A percentile compares a stretch with the other conserved stretches of the same genome.
Conservation (phyloP, 768 basidiomycete genomes). For the Chalciporus chontae region DNA sequence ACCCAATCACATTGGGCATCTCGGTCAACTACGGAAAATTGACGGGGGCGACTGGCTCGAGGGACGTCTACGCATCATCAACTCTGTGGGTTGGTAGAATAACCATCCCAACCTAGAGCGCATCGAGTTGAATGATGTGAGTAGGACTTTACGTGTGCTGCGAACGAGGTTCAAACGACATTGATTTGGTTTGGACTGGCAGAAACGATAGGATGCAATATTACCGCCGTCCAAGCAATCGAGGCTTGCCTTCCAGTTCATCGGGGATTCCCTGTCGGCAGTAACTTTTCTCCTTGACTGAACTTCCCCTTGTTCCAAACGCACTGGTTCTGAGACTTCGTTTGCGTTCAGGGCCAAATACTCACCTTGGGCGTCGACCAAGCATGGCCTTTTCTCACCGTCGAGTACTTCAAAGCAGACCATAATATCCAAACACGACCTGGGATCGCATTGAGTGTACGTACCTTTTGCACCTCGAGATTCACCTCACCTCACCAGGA, state of each 20-base stretch:
- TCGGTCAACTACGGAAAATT: constrained; percentile 46
- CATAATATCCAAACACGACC: constrained; percentile 47
- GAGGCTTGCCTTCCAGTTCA: constrained; percentile 49
- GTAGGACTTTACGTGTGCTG: not conserved
- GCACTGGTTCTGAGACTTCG: not conserved
- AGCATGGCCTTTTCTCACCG: constrained; percentile 53
- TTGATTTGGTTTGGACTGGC: not conserved
- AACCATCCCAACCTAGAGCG: constrained; percentile 52
- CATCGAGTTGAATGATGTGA: constrained; percentile 43
- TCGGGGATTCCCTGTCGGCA: constrained; percentile 56
- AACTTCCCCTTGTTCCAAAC: not conserved
- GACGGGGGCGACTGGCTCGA: not conserved
- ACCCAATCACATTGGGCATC: constrained; percentile 45
- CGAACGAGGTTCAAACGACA: not conserved
- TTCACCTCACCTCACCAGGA: not conserved
- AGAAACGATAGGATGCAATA: constrained; percentile 40
- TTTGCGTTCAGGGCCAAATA: constrained; percentile 45
- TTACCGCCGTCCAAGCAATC: constrained; percentile 45
- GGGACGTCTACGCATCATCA: constrained; percentile 44
- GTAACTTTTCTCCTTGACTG: constrained; percentile 27
- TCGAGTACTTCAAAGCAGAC: constrained; percentile 50
- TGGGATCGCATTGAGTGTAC: constrained; percentile 41
- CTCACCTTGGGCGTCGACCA: constrained; percentile 51
- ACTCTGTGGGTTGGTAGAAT: constrained; percentile 58
- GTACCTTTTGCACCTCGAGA: not conserved